Base-by-base conservation (phyloP, 2,329 filamentous ascomycete species). In the Leptodontidium sp. region DNA sequence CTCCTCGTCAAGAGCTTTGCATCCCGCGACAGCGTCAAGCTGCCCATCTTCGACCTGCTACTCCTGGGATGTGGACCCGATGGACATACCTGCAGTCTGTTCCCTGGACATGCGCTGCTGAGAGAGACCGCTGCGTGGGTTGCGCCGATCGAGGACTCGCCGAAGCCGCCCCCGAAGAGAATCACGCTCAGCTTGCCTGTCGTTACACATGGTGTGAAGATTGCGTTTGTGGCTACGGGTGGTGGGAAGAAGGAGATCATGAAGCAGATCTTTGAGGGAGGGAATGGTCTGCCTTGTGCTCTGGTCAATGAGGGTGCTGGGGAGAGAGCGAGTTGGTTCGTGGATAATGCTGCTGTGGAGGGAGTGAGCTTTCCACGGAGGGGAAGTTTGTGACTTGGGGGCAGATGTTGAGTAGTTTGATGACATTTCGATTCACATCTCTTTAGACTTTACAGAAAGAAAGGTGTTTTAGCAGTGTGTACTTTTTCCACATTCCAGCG, bases 51-150 rank as follows among this genome's bases (percentile, higher is more conserved):
- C 80, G 96, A 99, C 80, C 88, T 99, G 64, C 86, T 99, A 66
- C 88, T 99, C 52, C 89, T 99, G 52, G 96, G 96, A 76, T 97
- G 93, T 79, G 96, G 96, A 0, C 95, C 96, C 15, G 96, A 98
- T 80, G 96, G 96, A 64, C 96, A 99, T 84, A 98, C 96, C 43
- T 98, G 96, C 89, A 96, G 92, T 76, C 85, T 99, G 64, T 99
- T 99, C 85, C 96, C 96, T 5, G 91, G 91, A 66, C 95, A 98
- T 79, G 88, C 91, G 68, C 87, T 98, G 65, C 87, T 98, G 74
- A 90, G 94, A 72, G 95, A 98, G 83, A 88, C 88, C 45, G 91
- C 90, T 76, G 93, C 95, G 65, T 99, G 96, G 96, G 93, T 98
- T 53, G 91, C 94, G 15, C 88, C 93, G 57, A 97, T 98, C 78